Conservation (phyloP, 2,329 filamentous ascomycete species). For the Colletotrichum lentis region DNA sequence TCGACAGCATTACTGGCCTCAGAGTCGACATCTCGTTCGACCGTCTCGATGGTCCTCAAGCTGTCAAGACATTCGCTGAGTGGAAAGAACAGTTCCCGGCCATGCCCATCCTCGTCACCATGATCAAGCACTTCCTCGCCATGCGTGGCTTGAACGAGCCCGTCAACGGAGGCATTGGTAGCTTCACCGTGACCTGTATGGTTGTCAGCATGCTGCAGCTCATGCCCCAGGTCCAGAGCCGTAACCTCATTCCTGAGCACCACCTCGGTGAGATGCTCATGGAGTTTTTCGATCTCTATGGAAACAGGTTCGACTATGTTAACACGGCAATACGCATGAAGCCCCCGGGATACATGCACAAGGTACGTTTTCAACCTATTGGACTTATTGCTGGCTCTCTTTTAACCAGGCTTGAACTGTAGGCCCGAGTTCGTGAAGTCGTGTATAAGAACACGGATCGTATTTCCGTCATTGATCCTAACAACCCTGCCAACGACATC, state of each 20-base stretch:
- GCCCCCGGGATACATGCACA: conserved; percentile 77
- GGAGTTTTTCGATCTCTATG: conserved; percentile 90
- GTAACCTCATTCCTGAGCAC: conserved; percentile 65
- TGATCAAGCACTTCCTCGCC: conserved; percentile 91
- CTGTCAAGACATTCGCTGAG: conserved; percentile 78
- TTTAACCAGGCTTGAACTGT: conserved; percentile 1
- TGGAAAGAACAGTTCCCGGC: conserved; percentile 85
- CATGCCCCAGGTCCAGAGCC: conserved; percentile 74
- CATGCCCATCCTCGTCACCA: conserved; percentile 84
- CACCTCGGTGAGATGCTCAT: conserved; percentile 84
- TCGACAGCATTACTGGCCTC: conserved; percentile 78
- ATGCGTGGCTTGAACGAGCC: conserved; percentile 94
- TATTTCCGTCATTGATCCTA: conserved; percentile 91
- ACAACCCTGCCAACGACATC: conserved; percentile 85
- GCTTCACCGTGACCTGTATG: conserved; percentile 92
- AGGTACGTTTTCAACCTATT: conserved; percentile 62
- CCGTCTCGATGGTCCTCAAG: conserved; percentile 81
- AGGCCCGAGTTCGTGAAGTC: conserved; percentile 43
- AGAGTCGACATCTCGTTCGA: conserved; percentile 96
- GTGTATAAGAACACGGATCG: conserved; percentile 70
- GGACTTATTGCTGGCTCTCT: not conserved
- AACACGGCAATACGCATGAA: conserved; percentile 78
- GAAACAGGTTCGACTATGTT: conserved; percentile 77
- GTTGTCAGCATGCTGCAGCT: conserved; percentile 88
- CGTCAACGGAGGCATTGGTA: conserved; percentile 87